phyloP scores from a whole-genome alignment of 1,284 basidiomycete species.

The Moesziomyces antarcticus region DNA sequence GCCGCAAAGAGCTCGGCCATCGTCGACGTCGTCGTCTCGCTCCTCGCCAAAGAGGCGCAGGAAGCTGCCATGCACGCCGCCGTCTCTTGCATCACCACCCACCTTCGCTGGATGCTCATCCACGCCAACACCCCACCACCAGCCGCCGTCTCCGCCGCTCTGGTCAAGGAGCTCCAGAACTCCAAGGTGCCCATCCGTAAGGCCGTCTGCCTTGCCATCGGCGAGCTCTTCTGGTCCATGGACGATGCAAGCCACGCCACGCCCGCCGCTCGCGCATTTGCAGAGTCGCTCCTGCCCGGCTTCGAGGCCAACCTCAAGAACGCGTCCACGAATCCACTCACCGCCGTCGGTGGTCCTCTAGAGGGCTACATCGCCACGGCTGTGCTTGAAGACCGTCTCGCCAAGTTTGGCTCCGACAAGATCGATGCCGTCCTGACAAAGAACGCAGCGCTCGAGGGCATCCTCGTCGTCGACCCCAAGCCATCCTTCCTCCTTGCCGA shows the following conservation, averaged over 20 bases:
- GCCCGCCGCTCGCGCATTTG: conserved; percentile 38
- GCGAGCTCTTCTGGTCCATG: conserved; percentile 49
- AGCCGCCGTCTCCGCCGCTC: conserved; percentile 32
- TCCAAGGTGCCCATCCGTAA: conserved; percentile 54
- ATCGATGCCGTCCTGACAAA: conserved; percentile 31
- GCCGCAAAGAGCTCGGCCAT: conserved; percentile 31
- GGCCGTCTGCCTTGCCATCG: conserved; percentile 50
- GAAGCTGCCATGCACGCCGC: conserved; percentile 55
- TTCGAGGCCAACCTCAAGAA: conserved; percentile 58
- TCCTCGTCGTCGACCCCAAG: conserved; percentile 52
- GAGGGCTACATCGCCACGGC: conserved; percentile 62
- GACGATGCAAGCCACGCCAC: conserved; percentile 9
- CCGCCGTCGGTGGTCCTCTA: conserved; percentile 56
- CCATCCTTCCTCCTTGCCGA: conserved; percentile 65
- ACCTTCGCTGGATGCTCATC: conserved; percentile 36
- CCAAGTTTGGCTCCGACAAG: conserved; percentile 40
- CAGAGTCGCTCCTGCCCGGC: conserved; percentile 56
- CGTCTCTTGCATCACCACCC: conserved; percentile 39
- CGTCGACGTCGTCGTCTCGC: conserved; percentile 37
- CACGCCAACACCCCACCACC: conserved; percentile 19
- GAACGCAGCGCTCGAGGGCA: conserved; percentile 40
- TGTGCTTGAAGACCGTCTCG: conserved; percentile 42
- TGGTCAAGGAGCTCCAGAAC: conserved; percentile 59
- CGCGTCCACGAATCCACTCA: conserved; percentile 56
- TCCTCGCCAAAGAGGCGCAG: conserved; percentile 59